Base-by-base conservation (phyloP, 176 grass and related monocot genomes). In the Ananas comosus region DNA sequence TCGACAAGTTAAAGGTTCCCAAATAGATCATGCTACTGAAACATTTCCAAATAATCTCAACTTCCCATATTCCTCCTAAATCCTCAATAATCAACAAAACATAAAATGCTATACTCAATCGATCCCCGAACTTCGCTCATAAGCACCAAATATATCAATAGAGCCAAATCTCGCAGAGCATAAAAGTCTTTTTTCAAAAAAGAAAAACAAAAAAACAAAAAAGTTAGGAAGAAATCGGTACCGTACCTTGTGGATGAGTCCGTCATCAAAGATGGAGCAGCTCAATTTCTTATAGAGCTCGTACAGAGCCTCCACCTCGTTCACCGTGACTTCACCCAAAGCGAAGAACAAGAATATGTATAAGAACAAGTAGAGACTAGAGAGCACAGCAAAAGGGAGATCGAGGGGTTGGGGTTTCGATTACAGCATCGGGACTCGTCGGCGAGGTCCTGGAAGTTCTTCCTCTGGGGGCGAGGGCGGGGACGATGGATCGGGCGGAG, bases 231-330 rank as follows among this genome's bases (percentile, higher is more conserved):
- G 56, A 61, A 2, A 61, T 6, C 3, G 12, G 12, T 8, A 4
- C 12, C 42, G 11, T 52, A 71, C 80, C 75, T 87, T 82, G 63
- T 82, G 84, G 63, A 87, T 79, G 16, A 82, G 84, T 1, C 74
- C 83, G 58, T 86, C 83, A 12, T 86, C 59, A 61, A 81, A 8
- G 53, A 86, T 81, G 65, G 83, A 86, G 70, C 70, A 51, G 78
- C 83, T 86, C 65, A 86, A 66, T 57, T 81, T 74, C 53, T 78
- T 81, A 49, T 85, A 85, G 52, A 85, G 65, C 69, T 81, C 83
- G 83, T 85, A 81, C 53, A 81, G 69, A 54, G 83, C 83, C 70
- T 77, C 83, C 29, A 81, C 78, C 78, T 85, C 83, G 56, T 81
- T 86, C 79, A 86, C 80, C 54, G 76, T 72, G 65, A 86, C 84